These are phyloP conservation scores for Byssoonygena ceratinophila DNA, from an alignment of 2,329 filamentous ascomycete genomes.

Conservation along the genomic window DNA sequence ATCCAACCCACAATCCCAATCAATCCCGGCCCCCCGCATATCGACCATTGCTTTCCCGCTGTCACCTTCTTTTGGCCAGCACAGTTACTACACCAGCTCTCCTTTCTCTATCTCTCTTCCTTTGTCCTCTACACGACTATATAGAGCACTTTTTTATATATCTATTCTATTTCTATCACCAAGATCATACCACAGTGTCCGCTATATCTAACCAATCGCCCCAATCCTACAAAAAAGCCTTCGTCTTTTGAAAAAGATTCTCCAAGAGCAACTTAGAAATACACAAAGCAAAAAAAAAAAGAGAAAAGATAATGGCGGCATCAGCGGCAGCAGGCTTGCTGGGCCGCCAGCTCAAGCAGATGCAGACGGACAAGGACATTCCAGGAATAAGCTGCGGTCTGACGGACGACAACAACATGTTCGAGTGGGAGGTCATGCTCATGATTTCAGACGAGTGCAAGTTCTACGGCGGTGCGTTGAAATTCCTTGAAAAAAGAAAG, in stretches of 20 bases:
- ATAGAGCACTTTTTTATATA: not conserved
- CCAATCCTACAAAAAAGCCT: too few species aligned
- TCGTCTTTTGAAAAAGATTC: too few species aligned
- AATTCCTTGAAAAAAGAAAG: not conserved
- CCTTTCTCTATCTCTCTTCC: not conserved
- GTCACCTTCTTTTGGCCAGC: too few species aligned
- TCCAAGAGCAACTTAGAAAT: too few species aligned
- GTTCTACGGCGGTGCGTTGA: constrained; percentile 71
- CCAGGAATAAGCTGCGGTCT: constrained; percentile 90
- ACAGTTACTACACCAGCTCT: not conserved
- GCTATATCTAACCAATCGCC: too few species aligned
- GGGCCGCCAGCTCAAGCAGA: constrained; percentile 78
- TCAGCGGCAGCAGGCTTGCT: constrained; percentile 61
- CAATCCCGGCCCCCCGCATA: too few species aligned
- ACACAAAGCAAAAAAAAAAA: too few species aligned
- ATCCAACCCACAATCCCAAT: too few species aligned
- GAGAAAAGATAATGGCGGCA: constrained; percentile 13
- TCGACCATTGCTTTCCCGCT: too few species aligned
- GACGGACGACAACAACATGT: constrained; percentile 66
- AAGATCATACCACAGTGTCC: too few species aligned
- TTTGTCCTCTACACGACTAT: not conserved
- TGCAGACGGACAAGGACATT: constrained; percentile 82
- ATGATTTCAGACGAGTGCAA: constrained; percentile 95
- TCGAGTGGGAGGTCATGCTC: constrained; percentile 97
- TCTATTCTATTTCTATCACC: too few species aligned